Evolutionary conservation across 805 yeast species (phyloP).

Genomic region (Candida orba): DNA sequence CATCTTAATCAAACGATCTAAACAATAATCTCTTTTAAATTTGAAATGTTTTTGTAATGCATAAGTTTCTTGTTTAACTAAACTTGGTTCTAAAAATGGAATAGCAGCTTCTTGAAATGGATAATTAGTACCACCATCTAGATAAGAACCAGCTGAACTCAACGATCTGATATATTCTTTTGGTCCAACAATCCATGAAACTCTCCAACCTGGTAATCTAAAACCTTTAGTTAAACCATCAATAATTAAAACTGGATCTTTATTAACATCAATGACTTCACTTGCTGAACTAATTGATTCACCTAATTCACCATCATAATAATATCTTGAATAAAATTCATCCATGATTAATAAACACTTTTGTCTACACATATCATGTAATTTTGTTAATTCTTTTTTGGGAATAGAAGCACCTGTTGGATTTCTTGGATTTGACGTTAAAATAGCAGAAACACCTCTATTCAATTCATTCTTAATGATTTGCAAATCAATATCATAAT

Average conservation of each 20-base stretch:
- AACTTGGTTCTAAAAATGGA: conserved; percentile 43
- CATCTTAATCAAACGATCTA: conserved; percentile 41
- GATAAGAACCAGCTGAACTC: conserved; percentile 50
- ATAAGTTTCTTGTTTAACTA: conserved; percentile 45
- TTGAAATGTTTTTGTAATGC: conserved; percentile 52
- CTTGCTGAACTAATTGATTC: conserved; percentile 44
- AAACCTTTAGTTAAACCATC: conserved; percentile 57
- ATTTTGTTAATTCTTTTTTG: conserved; percentile 36
- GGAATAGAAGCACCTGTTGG: conserved; percentile 53
- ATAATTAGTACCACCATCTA: conserved; percentile 56
- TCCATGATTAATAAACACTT: conserved; percentile 55
- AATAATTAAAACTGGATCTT: conserved; percentile 51
- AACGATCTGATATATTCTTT: conserved; percentile 49
- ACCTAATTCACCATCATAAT: conserved; percentile 48
- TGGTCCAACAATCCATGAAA: conserved; percentile 58
- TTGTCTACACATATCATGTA: conserved; percentile 45
- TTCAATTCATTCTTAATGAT: conserved; percentile 43
- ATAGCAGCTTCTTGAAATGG: conserved; percentile 57
- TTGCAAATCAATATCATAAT: conserved; percentile 47
- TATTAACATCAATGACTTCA: conserved; percentile 45
- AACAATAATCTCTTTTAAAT: conserved; percentile 49
- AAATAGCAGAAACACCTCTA: conserved; percentile 51
- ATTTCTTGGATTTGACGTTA: conserved; percentile 56
- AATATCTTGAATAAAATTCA: conserved; percentile 54
- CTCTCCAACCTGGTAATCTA: conserved; percentile 59